phyloP scores from a whole-genome alignment of 225 moss, liverwort and hornwort species.

The Marchantia paleacea region DNA sequence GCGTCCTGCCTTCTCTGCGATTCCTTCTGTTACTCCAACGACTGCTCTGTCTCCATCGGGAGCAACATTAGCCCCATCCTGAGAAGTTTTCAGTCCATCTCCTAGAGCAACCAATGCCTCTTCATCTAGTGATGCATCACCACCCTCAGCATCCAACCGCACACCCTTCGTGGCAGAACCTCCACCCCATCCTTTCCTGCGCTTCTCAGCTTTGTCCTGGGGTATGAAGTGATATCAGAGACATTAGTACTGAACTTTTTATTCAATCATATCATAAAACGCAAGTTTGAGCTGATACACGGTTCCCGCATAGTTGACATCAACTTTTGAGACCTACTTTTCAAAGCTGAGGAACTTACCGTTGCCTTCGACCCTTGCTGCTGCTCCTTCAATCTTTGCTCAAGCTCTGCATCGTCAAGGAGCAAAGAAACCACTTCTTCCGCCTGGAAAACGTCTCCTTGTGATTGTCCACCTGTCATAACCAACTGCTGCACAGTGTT shows the following conservation, averaged over 20 bases:
- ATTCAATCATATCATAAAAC: too few species aligned
- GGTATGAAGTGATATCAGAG: neutral
- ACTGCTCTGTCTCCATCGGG: constrained; percentile 35
- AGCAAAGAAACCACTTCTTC: constrained; percentile 86
- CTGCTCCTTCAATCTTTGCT: constrained; percentile 72
- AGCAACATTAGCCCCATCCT: constrained; percentile 28
- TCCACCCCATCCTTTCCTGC: constrained; percentile 73
- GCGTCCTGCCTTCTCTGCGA: constrained; percentile 2
- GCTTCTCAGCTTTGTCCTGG: constrained; percentile 75
- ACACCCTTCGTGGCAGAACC: constrained; percentile 61
- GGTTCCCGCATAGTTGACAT: neutral
- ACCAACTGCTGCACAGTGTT: constrained; percentile 90
- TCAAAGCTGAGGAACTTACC: constrained; percentile 21
- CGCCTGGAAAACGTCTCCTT: constrained; percentile 88
- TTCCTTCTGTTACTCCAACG: constrained; percentile 23
- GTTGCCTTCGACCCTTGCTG: constrained; percentile 68
- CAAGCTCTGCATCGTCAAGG: constrained; percentile 86
- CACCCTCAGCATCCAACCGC: constrained; percentile 81
- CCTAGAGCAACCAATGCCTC: constrained; percentile 36
- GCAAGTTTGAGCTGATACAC: too few species aligned
- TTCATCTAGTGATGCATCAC: constrained; percentile 72
- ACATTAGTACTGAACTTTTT: too few species aligned
- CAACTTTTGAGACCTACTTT: neutral
- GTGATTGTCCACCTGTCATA: constrained; percentile 86
- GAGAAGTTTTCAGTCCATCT: constrained; percentile 29